phyloP scores from a whole-genome alignment of 2,329 filamentous ascomycete species.

The Calonectria pauciramosa region DNA sequence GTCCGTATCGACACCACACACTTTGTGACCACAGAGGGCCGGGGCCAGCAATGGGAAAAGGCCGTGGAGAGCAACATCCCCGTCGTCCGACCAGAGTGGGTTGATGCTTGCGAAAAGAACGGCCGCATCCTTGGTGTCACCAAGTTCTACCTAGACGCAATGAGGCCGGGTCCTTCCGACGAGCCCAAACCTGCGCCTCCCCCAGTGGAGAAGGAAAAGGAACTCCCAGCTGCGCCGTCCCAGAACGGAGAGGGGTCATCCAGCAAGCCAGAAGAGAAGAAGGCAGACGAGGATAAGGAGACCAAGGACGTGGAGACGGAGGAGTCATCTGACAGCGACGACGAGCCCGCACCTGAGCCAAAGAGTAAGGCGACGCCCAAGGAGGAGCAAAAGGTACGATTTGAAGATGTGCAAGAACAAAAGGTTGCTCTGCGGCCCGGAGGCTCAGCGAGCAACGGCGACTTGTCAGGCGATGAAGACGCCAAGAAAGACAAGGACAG shows the following conservation, averaged over 20 bases:
- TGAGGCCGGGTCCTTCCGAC: conserved; percentile 61
- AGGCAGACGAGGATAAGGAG: conserved; percentile 44
- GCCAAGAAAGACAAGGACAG: conserved; percentile 50
- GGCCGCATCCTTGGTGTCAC: conserved; percentile 94
- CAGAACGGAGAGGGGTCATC: conserved; percentile 39
- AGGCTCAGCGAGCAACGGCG: conserved; percentile 42
- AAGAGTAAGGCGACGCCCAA: conserved; percentile 50
- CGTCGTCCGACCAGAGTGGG: conserved; percentile 96
- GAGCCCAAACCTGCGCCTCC: conserved; percentile 48
- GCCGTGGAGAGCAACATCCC: conserved; percentile 98
- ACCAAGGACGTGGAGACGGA: conserved; percentile 34
- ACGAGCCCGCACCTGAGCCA: conserved; percentile 53
- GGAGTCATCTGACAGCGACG: conserved; percentile 42
- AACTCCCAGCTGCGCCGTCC: conserved; percentile 44
- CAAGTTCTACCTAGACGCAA: conserved; percentile 94
- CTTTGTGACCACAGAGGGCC: conserved; percentile 95
- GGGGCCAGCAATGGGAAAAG: conserved; percentile 94
- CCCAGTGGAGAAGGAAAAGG: conserved; percentile 51
- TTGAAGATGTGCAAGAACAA: conserved; percentile 69
- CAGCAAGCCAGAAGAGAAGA: conserved; percentile 45
- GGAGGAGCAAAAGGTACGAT: conserved; percentile 69
- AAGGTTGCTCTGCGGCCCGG: conserved; percentile 65
- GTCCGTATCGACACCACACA: conserved; percentile 98
- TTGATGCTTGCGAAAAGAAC: conserved; percentile 94
- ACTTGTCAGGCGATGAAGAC: conserved; percentile 49